phyloP scores from a whole-genome alignment of 225 moss, liverwort and hornwort species.

The Straminergon stramineum region DNA sequence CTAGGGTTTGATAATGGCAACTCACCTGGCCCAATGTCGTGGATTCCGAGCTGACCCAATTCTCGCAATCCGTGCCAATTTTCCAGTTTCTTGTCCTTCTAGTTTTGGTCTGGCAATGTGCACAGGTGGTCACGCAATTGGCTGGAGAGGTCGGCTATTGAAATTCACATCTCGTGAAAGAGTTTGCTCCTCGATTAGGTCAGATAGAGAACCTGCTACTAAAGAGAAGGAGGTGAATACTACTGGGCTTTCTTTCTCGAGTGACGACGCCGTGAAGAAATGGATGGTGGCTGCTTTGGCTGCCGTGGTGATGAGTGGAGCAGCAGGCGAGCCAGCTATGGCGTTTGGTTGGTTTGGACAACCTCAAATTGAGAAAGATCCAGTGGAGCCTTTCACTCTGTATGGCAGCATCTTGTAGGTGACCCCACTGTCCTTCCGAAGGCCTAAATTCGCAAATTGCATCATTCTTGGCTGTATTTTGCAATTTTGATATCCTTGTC shows the following conservation, averaged over 20 bases:
- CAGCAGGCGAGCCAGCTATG: conserved; percentile 21
- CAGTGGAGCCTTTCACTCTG: conserved; percentile 61
- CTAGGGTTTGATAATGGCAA: neutral
- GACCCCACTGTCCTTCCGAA: neutral
- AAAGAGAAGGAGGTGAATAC: neutral
- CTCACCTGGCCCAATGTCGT: neutral
- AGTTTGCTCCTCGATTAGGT: neutral
- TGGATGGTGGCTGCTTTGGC: conserved; percentile 36
- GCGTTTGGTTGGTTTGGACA: conserved; percentile 50
- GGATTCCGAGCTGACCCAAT: neutral
- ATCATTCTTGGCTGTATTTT: neutral
- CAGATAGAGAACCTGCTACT: neutral
- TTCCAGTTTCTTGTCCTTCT: neutral
- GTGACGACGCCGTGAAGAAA: neutral
- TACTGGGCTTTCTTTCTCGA: neutral
- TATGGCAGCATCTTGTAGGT: conserved; percentile 76
- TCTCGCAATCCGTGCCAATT: neutral
- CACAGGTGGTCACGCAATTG: neutral
- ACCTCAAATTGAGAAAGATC: conserved; percentile 46
- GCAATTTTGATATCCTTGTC: neutral
- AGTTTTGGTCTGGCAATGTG: conserved; percentile 4
- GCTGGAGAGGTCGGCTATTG: neutral
- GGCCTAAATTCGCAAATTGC: neutral
- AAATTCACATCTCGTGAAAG: neutral
- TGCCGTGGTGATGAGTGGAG: conserved; percentile 13